A percentile compares a stretch with the other conserved stretches of the same genome.
Evolutionary conservation across 805 yeast species (phyloP).

Genomic region (Wickerhamomyces mucosus): DNA sequence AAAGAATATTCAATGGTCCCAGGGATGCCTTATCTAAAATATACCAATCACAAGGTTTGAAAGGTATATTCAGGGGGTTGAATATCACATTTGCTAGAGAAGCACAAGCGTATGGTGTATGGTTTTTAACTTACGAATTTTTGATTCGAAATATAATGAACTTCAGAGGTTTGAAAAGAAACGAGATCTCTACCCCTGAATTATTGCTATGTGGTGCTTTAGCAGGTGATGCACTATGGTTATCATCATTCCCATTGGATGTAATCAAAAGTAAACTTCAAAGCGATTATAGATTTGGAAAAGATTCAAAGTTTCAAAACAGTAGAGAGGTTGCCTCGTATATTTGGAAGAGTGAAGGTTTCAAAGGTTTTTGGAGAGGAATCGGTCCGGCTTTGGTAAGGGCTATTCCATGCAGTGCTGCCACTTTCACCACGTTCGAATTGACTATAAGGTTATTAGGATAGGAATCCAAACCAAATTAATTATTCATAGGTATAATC

Average conservation of each 20-base stretch:
- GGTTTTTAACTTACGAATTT: conserved; percentile 87
- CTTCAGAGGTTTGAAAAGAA: conserved; percentile 32
- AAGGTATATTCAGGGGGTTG: conserved; percentile 78
- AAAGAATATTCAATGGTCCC: conserved; percentile 50
- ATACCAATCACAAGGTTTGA: conserved; percentile 65
- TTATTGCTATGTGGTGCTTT: conserved; percentile 81
- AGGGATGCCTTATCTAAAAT: conserved; percentile 73
- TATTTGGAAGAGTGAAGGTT: conserved; percentile 29
- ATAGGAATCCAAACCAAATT: too few species aligned
- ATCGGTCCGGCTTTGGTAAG: conserved; percentile 48
- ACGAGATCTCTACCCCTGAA: conserved; percentile 78
- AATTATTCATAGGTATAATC: too few species aligned
- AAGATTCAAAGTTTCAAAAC: conserved; percentile 32
- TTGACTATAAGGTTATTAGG: conserved; percentile 39
- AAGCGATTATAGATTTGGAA: conserved; percentile 40
- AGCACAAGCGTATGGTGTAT: conserved; percentile 79
- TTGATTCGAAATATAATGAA: conserved; percentile 47
- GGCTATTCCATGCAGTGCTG: conserved; percentile 62
- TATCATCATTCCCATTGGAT: conserved; percentile 78
- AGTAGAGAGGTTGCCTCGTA: conserved; percentile 27
- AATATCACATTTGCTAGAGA: conserved; percentile 79
- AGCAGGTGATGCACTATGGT: conserved; percentile 88
- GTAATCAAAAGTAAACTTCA: conserved; percentile 86
- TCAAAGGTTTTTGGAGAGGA: conserved; percentile 53
- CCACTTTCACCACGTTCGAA: conserved; percentile 72